These are phyloP conservation scores for Gliomastix tumulicola DNA, from an alignment of 2,329 filamentous ascomycete species.

Conservation along the genomic window DNA sequence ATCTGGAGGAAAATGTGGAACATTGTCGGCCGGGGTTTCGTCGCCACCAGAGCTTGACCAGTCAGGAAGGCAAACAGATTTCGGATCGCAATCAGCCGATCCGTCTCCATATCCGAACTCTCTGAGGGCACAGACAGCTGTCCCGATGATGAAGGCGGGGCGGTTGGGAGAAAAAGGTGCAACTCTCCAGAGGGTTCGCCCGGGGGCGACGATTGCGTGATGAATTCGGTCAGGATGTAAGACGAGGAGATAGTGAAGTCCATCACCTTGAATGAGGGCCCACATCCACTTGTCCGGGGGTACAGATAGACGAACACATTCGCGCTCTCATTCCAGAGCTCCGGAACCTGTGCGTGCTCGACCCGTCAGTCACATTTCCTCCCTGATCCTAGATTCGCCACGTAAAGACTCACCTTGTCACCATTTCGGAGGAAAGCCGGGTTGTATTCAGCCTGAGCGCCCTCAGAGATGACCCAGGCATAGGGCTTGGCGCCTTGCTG, in stretches of 20 bases:
- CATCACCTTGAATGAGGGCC: constrained; percentile 55
- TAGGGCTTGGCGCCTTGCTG: constrained; percentile 11
- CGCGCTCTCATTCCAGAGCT: constrained; percentile 57
- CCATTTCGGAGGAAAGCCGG: constrained; percentile 40
- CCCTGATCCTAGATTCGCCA: no score
- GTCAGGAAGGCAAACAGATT: constrained; percentile 62
- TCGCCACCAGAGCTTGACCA: constrained; percentile 56
- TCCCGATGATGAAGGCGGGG: constrained; percentile 25
- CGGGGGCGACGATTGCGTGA: constrained; percentile 30
- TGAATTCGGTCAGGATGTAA: constrained; percentile 44
- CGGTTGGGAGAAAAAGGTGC: constrained; percentile 46
- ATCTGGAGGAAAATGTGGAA: constrained; percentile 51
- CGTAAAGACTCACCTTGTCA: constrained; percentile 49
- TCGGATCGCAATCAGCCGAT: constrained; percentile 50
- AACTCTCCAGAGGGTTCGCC: constrained; percentile 32
- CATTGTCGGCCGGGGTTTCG: constrained; percentile 39
- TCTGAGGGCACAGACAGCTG: constrained; percentile 24
- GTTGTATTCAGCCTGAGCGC: constrained; percentile 49
- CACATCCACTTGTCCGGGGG: constrained; percentile 38
- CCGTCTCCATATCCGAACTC: constrained; percentile 32
- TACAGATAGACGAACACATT: constrained; percentile 52
- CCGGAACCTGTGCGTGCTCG: constrained; percentile 50
- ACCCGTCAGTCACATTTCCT: no score
- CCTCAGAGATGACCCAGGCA: constrained; percentile 51
- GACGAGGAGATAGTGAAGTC: constrained; percentile 48